A percentile compares a stretch with the other conserved stretches of the same genome.
Evolutionary conservation across 176 grass and related monocot genomes (phyloP).

Genomic region (Eragrostis nindensis): DNA sequence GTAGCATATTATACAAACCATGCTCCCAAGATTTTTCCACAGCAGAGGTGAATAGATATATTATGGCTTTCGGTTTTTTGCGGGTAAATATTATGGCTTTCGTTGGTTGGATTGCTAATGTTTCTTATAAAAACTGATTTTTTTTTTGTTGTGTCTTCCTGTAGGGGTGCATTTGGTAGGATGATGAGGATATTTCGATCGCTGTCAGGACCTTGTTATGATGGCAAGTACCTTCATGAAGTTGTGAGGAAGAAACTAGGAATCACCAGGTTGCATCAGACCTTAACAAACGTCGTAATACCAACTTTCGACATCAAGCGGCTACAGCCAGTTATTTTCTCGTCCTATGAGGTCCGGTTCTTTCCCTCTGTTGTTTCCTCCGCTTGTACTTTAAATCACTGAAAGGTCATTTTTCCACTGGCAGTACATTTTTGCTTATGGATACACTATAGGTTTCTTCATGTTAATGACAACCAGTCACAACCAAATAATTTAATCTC

Average conservation of each 20-base stretch:
- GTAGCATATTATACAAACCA: slow-evolving; percentile 71
- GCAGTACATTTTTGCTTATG: not conserved
- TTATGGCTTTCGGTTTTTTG: too few relatives aligned
- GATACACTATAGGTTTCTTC: not conserved
- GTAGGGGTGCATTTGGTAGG: slow-evolving; percentile 62
- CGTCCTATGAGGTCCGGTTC: slow-evolving; percentile 58
- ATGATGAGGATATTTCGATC: slow-evolving; percentile 60
- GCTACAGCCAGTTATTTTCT: slow-evolving; percentile 85
- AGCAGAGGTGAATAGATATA: slow-evolving; percentile 53
- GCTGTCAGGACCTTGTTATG: slow-evolving; percentile 69
- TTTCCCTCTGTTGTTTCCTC: not conserved
- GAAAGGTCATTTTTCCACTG: not conserved
- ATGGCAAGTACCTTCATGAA: slow-evolving; percentile 86
- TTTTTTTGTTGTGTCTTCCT: slow-evolving; percentile 28
- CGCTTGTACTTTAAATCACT: not conserved
- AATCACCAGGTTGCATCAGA: slow-evolving; percentile 65
- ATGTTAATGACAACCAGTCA: not conserved
- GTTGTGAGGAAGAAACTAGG: slow-evolving; percentile 71
- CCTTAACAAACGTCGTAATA: slow-evolving; percentile 82
- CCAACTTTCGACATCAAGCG: slow-evolving; percentile 87
- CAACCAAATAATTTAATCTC: not conserved
- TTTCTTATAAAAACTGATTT: not conserved
- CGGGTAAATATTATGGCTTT: slow-evolving; percentile 23
- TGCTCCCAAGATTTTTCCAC: slow-evolving; percentile 74
- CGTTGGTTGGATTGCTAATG: slow-evolving; percentile 25